Percentiles rank a stretch among this genome's conserved stretches.
phyloP scores from a whole-genome alignment of 1,284 basidiomycete genomes.

The Marasmius fiardii region DNA sequence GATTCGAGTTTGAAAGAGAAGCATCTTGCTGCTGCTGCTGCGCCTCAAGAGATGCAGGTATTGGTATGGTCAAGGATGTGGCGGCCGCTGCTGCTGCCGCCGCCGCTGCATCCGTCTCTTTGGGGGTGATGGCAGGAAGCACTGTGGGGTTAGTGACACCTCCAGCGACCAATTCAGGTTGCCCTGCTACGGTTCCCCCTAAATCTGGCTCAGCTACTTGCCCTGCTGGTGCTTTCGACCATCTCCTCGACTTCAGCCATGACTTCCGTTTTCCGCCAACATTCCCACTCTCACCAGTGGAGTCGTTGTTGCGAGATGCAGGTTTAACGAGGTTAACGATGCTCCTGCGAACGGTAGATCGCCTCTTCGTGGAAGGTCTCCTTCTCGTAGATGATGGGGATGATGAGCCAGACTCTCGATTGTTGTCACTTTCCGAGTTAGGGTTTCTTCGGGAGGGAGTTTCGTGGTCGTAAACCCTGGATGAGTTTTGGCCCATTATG shows the following conservation, averaged over 20 bases:
- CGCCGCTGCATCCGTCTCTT: neutral
- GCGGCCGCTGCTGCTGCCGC: neutral
- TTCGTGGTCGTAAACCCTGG: conserved; percentile 5
- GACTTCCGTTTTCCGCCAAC: conserved; percentile 28
- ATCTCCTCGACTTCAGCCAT: conserved; percentile 37
- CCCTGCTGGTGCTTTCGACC: conserved; percentile 22
- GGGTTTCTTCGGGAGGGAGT: neutral
- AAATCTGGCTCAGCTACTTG: neutral
- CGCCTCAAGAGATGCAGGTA: neutral
- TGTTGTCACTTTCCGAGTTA: neutral
- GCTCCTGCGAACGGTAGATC: conserved; percentile 4
- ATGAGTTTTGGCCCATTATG: conserved; percentile 15
- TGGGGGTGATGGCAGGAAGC: neutral
- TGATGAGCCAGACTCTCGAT: neutral
- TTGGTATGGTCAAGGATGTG: neutral
- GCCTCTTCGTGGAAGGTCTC: neutral
- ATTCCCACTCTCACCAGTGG: conserved; percentile 15
- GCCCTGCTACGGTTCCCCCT: conserved; percentile 11
- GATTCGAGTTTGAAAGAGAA: too few relatives aligned
- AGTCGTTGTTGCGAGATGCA: conserved; percentile 15
- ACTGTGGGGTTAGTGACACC: neutral
- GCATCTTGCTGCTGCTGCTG: neutral
- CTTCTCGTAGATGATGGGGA: conserved; percentile 12
- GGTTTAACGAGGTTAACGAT: conserved; percentile 16
- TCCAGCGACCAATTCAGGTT: neutral